A percentile compares a stretch with the other conserved stretches of the same genome.
phyloP scores from a whole-genome alignment of 2,329 filamentous ascomycete species.

The Beauveria australis region DNA sequence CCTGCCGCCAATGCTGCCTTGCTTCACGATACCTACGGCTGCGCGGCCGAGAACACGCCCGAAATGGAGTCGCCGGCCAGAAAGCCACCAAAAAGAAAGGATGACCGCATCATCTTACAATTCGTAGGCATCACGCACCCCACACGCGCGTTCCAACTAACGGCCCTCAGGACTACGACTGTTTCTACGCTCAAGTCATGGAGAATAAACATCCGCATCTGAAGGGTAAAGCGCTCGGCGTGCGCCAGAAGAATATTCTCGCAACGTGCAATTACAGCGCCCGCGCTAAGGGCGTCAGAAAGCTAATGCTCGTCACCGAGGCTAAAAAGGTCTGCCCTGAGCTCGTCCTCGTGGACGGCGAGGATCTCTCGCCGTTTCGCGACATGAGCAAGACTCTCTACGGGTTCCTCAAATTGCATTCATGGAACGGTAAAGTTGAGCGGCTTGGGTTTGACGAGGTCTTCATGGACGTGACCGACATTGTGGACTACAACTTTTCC shows the following conservation, averaged over 20 bases:
- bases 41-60: neutral
- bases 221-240: slow-evolving; percentile 65
- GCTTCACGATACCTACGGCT: neutral
- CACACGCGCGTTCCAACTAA: slow-evolving; percentile 11
- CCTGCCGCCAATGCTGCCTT: neutral
- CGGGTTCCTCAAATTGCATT: slow-evolving; percentile 59
- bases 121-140: slow-evolving; percentile 50
- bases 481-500: slow-evolving; percentile 71
- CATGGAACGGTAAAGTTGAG: slow-evolving; percentile 74
- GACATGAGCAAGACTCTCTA: slow-evolving; percentile 79
- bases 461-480: slow-evolving; percentile 69
- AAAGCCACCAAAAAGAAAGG: slow-evolving; percentile 38
- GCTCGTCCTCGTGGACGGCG: slow-evolving; percentile 75
- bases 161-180: slow-evolving; percentile 61
- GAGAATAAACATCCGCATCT: slow-evolving; percentile 72
- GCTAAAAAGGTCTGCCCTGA: slow-evolving; percentile 76
- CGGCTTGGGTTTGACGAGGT: slow-evolving; percentile 88
- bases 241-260: slow-evolving; percentile 88
- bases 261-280: slow-evolving; percentile 94
- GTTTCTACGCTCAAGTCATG: slow-evolving; percentile 89
- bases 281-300: slow-evolving; percentile 61
- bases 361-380: slow-evolving; percentile 78
- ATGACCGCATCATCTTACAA: slow-evolving; percentile 67
- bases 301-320: slow-evolving; percentile 78
- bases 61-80: slow-evolving; percentile 17